phyloP scores from a whole-genome alignment of 257 asterid species.

The Solanum virginianum region DNA sequence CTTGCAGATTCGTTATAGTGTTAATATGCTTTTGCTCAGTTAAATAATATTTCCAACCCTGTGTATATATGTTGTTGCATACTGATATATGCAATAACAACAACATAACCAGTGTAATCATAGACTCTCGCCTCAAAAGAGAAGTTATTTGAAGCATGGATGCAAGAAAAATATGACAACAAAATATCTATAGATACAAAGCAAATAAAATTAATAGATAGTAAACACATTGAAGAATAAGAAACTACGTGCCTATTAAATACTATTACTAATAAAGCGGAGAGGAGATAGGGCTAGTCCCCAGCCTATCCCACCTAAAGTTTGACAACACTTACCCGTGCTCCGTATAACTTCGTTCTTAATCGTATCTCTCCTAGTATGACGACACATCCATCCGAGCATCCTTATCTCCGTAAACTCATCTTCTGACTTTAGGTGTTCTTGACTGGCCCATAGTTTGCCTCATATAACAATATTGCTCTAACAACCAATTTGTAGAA shows the following conservation, averaged over 20 bases:
- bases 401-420: not conserved
- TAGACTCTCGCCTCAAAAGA: not conserved
- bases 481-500: not conserved
- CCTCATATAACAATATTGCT: not conserved
- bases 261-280: not conserved
- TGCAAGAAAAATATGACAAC: not conserved
- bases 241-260: not conserved
- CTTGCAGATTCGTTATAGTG: not conserved
- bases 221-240: not conserved
- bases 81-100: not conserved
- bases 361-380: not conserved
- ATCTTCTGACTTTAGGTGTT: not conserved
- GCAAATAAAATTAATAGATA: not conserved
- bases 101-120: not conserved
- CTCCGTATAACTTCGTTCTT: not conserved
- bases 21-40: not conserved
- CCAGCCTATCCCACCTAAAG: not conserved
- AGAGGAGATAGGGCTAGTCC: not conserved
- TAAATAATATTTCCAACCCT: not conserved
- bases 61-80: not conserved
- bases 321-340: not conserved
- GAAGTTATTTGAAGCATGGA: not conserved
- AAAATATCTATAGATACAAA: not conserved
- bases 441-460: not conserved
- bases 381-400: not conserved